These are phyloP conservation scores for Pichia kluyveri DNA, from an alignment of 805 yeast species.

Conservation along the genomic window DNA sequence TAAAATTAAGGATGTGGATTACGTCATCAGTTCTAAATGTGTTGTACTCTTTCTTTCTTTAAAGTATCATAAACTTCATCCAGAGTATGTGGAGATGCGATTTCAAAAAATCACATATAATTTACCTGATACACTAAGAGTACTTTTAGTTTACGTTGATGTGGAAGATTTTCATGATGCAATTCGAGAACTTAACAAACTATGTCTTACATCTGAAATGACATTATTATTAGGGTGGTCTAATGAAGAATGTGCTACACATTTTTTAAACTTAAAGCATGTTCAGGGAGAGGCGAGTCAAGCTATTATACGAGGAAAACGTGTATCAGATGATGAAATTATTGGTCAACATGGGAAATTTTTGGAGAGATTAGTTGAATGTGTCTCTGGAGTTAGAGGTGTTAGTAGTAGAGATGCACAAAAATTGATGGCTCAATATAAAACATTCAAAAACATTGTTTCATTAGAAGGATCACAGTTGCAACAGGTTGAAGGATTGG, in stretches of 20 bases:
- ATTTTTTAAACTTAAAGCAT: conserved; percentile 25
- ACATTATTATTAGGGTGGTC: conserved; percentile 45
- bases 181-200: conserved; percentile 36
- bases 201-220: conserved; percentile 41
- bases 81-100: conserved; percentile 61
- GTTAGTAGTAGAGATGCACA: conserved; percentile 5
- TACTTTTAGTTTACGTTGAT: conserved; percentile 57
- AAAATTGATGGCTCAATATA: conserved; percentile 2
- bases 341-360: conserved; percentile 28
- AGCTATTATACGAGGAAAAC: conserved; percentile 32
- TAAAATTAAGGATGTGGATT: conserved; percentile 46
- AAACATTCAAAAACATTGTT: conserved; percentile 2
- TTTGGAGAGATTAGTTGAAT: conserved; percentile 34
- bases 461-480: conserved; percentile 1
- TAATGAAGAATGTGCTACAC: conserved; percentile 45
- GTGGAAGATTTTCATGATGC: conserved; percentile 47
- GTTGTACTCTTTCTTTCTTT: conserved; percentile 55
- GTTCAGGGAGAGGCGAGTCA: conserved; percentile 25
- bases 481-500: conserved; percentile 7
- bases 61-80: conserved; percentile 67
- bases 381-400: conserved; percentile 3
- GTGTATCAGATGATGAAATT: conserved; percentile 21
- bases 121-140: conserved; percentile 25
- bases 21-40: conserved; percentile 48
- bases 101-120: conserved; percentile 29